Evolutionary conservation across 495 filamentous ascomycete species (phyloP), one percentile per base, ranked within the genome.

Genomic region (Hypoxylon fragiforme): DNA sequence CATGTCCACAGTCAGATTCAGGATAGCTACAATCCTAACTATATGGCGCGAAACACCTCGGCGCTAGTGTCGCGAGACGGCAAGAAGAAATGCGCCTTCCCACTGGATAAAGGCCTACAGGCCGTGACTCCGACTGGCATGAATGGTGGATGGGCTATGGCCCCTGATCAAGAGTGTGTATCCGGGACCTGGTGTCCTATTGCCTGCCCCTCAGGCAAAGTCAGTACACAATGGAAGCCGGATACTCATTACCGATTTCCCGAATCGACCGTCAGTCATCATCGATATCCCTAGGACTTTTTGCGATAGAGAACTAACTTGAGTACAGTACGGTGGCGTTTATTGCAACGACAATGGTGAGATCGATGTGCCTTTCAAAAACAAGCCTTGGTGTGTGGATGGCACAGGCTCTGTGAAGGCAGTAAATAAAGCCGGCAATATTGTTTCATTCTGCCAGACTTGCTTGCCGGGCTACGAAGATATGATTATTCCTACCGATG

Each of bases 101-200:
- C 89, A 12, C 68, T 67, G 30, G 76, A 88, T 62, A 83, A 82
- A 16, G 88, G 88, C 30, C 69, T 92, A 57, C 81, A 91, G 36
- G 67, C 78, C 24, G 78, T 92, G 20, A 86, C 83, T 3, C 87
- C 89, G 5, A 77, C 74, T 40, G 65, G 56, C 19, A 55, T 71
- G 61, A 94, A 94, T 71, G 87, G 77, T 26, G 89, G 89, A 52
- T 94, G 89, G 85, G 89, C 89, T 26, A 86, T 94, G 82, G 87
- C 85, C 63, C 87, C 87, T 6, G 81, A 94, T 70, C 80, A 90
- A 65, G 66, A 80, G 18, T 94, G 89, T 65, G 71, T 73, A 37
- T 79, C 86, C 4, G 86, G 83, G 12, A 82, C 73, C 50, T 91
- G 83, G 69, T 94, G 89, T 63, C 89, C 89, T 3, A 86, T 89